Evolutionary conservation across 176 grass and related monocot genomes (phyloP).

Genomic region (Guadua angustifolia): DNA sequence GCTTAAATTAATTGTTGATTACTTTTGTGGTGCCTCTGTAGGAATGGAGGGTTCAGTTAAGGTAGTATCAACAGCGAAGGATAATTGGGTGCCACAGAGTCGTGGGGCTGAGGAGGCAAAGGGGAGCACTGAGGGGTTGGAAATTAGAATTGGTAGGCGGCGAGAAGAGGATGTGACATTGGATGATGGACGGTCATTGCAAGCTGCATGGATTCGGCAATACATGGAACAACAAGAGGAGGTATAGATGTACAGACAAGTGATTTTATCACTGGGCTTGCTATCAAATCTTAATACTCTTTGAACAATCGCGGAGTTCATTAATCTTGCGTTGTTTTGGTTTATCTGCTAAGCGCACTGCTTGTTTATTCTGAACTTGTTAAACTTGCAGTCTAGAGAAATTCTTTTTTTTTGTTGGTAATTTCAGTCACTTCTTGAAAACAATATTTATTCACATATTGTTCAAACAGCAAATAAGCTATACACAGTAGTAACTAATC

Average conservation of each 20-base stretch:
- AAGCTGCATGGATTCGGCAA: constrained; percentile 88
- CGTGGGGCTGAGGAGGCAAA: constrained; percentile 53
- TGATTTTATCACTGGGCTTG: constrained; percentile 7
- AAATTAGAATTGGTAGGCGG: constrained; percentile 52
- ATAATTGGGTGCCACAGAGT: constrained; percentile 74
- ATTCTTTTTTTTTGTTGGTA: constrained; percentile 11
- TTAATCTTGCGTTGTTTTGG: constrained; percentile 9
- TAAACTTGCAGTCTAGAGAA: constrained; percentile 15
- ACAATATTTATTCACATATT: neutral
- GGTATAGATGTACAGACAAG: constrained; percentile 49
- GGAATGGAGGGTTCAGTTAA: constrained; percentile 72
- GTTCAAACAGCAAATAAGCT: constrained; percentile 6
- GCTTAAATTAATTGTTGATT: constrained; percentile 29
- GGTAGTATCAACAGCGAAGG: constrained; percentile 80
- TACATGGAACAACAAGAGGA: constrained; percentile 97
- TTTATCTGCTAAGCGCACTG: constrained; percentile 1
- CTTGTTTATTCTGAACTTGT: constrained; percentile 35
- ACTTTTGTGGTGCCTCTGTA: constrained; percentile 25
- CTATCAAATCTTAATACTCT: constrained; percentile 13
- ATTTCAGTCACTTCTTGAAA: neutral
- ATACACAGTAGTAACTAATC: constrained; percentile 21
- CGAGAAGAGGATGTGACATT: constrained; percentile 65
- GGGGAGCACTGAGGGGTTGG: constrained; percentile 48
- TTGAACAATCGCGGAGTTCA: neutral
- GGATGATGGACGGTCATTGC: constrained; percentile 69